phyloP scores from a whole-genome alignment of 306 rosid genomes.

The Cicer judaicum region DNA sequence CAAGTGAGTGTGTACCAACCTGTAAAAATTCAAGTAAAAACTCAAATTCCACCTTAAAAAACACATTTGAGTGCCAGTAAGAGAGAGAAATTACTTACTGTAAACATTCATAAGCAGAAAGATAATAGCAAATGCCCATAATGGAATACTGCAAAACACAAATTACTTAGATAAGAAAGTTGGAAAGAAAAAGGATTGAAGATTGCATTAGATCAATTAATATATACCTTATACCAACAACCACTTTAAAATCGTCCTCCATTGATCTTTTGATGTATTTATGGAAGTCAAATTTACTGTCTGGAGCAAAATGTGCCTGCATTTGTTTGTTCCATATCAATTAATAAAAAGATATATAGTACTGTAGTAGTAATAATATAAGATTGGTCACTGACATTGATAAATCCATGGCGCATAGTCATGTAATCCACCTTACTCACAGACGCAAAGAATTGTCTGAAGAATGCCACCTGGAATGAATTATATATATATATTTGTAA shows the following conservation, averaged over 20 bases:
- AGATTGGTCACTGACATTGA: conserved; percentile 51
- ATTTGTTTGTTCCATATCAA: background rate
- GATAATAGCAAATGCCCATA: conserved; percentile 63
- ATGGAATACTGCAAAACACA: conserved; percentile 58
- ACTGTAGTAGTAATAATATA: background rate
- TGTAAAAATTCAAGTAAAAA: conserved; percentile 33
- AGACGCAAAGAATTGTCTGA: conserved; percentile 66
- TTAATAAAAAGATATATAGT: background rate
- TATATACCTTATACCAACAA: conserved; percentile 68
- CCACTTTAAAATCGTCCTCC: conserved; percentile 82
- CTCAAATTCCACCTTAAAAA: no score
- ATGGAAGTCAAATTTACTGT: conserved; percentile 70
- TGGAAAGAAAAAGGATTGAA: background rate
- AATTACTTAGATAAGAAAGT: background rate
- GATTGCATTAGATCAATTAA: background rate
- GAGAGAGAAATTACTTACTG: conserved; percentile 54
- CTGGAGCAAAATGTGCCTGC: conserved; percentile 74
- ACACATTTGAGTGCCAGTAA: background rate
- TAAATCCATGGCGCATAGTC: conserved; percentile 76
- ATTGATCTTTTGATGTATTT: conserved; percentile 72
- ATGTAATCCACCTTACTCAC: conserved; percentile 73
- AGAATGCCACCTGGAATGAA: conserved; percentile 60
- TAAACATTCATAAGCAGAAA: conserved; percentile 66
- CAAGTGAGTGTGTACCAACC: conserved; percentile 66
- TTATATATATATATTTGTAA: background rate